Evolutionary conservation across 805 yeast species (phyloP).

Genomic region (Zygotorulaspora sp.): DNA sequence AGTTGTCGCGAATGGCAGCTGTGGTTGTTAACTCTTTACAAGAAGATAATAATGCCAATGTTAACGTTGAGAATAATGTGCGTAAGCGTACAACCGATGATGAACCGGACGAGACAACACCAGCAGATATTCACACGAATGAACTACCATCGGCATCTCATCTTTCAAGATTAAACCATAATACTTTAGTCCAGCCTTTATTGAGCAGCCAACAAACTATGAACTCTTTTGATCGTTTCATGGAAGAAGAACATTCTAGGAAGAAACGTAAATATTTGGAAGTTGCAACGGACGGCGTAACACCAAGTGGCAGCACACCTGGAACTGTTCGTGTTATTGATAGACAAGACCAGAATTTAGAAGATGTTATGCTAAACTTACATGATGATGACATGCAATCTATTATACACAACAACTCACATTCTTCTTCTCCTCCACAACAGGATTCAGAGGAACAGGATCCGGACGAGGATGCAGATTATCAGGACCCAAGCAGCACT

Average conservation of each 20-base stretch:
- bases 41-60: conserved; percentile 9
- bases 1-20: conserved; percentile 26
- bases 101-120: conserved; percentile 3
- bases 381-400: conserved; percentile 30
- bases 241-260: conserved; percentile 21
- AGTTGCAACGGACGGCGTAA: conserved; percentile 11
- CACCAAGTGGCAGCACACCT: conserved; percentile 7
- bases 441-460: conserved; percentile 20
- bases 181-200: conserved; percentile 8
- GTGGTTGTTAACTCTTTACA: conserved; percentile 27
- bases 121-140: conserved; percentile 4
- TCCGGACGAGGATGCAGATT: conserved; percentile 4
- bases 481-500: conserved; percentile 4
- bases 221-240: conserved; percentile 28
- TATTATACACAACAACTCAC: background rate
- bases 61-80: conserved; percentile 2
- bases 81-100: background rate
- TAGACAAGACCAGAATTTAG: conserved; percentile 11
- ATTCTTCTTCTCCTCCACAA: conserved; percentile 1
- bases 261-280: conserved; percentile 21
- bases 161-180: conserved; percentile 3
- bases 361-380: conserved; percentile 25
- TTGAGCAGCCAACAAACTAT: conserved; percentile 17
- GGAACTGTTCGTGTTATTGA: conserved; percentile 13
- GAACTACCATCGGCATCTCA: conserved; percentile 1